Conservation (phyloP, 2,329 filamentous ascomycete genomes). For the Trichoderma harzianum region DNA sequence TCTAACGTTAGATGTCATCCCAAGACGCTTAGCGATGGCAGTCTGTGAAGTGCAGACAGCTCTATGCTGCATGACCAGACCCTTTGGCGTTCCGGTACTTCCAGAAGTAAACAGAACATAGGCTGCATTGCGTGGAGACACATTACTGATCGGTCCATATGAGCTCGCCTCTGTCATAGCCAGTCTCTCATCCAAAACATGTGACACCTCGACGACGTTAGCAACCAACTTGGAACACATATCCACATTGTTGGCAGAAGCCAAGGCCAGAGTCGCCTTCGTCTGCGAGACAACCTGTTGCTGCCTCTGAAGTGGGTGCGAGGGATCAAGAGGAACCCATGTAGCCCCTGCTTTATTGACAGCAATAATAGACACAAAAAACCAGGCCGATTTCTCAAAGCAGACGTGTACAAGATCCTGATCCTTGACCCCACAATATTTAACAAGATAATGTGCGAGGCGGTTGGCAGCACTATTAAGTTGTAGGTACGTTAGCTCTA, state of each 20-base stretch:
- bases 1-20: slow-evolving; percentile 3
- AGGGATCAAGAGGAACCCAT: slow-evolving; percentile 22
- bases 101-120: slow-evolving; percentile 22
- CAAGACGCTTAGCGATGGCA: not conserved
- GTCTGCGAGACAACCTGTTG: slow-evolving; percentile 19
- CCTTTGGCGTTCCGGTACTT: slow-evolving; percentile 21
- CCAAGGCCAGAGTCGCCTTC: slow-evolving; percentile 14
- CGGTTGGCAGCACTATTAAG: slow-evolving; percentile 11
- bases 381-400: slow-evolving; percentile 30
- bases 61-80: slow-evolving; percentile 20
- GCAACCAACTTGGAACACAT: slow-evolving; percentile 23
- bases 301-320: slow-evolving; percentile 18
- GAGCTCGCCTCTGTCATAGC: not conserved
- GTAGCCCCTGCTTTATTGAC: slow-evolving; percentile 23
- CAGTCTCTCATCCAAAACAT: not conserved
- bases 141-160: not conserved
- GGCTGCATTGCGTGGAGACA: slow-evolving; percentile 18
- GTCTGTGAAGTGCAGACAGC: slow-evolving; percentile 18
- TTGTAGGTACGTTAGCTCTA: slow-evolving; percentile 11
- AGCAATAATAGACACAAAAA: slow-evolving; percentile 22
- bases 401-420: slow-evolving; percentile 26
- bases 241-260: slow-evolving; percentile 18
- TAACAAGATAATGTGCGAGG: slow-evolving; percentile 14
- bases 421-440: not conserved
- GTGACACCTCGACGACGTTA: slow-evolving; percentile 16